A percentile compares a stretch with the other conserved stretches of the same genome.
phyloP scores from a whole-genome alignment of 148 eudicot species.

The Chenopodium album region DNA sequence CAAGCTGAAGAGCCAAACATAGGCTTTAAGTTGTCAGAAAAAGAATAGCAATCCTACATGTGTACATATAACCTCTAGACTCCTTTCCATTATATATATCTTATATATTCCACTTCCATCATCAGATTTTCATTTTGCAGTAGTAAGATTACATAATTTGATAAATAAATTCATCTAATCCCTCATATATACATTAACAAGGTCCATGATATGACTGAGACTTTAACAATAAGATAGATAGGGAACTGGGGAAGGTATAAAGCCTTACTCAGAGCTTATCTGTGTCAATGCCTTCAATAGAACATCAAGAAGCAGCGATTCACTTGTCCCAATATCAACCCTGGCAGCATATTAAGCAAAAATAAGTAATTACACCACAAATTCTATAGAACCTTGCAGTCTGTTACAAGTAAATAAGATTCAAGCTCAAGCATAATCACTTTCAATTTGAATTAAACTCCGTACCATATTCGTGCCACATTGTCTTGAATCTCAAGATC shows the following conservation, averaged over 20 bases:
- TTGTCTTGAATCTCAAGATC: constrained; percentile 93
- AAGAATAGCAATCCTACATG: too few relatives aligned
- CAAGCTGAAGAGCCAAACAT: too few relatives aligned
- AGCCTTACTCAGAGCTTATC: constrained; percentile 89
- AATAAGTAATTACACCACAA: neutral
- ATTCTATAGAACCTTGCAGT: neutral
- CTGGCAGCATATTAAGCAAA: constrained; percentile 38
- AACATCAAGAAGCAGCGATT: constrained; percentile 76
- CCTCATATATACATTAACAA: neutral
- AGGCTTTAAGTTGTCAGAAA: too few relatives aligned
- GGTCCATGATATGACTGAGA: neutral
- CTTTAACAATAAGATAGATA: neutral
- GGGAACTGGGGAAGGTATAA: neutral
- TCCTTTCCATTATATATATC: too few relatives aligned
- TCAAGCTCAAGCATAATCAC: neutral
- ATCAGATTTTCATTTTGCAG: neutral
- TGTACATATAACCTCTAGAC: neutral
- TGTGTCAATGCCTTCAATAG: constrained; percentile 80
- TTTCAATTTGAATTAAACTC: neutral
- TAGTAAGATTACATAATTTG: neutral
- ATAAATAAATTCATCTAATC: neutral
- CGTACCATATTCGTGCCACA: constrained; percentile 87
- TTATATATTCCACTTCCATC: neutral
- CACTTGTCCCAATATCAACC: constrained; percentile 91
- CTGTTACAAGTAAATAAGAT: neutral